Conservation (phyloP, 2,329 filamentous ascomycete genomes). For the Fusarium liriodendri region DNA sequence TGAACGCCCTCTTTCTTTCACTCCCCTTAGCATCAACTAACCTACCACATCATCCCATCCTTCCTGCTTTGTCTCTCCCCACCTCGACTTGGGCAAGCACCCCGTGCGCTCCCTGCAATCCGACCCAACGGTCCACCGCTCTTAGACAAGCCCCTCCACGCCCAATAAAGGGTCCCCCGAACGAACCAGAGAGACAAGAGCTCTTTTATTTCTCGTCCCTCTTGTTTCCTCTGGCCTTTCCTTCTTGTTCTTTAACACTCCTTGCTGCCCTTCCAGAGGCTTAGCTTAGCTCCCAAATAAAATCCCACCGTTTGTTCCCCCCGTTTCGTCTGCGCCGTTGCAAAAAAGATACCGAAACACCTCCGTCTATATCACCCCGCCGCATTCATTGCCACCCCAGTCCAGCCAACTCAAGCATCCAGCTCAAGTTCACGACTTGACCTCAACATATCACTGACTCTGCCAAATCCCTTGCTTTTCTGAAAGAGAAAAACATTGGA, state of each 20-base stretch:
- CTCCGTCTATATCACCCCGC: conserved; percentile 33
- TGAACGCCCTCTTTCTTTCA: not conserved
- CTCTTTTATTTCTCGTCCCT: conserved; percentile 13
- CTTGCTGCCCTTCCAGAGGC: conserved; percentile 29
- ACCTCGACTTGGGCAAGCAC: conserved; percentile 35
- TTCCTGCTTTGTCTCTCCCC: conserved; percentile 35
- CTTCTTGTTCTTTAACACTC: conserved; percentile 16
- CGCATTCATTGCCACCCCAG: conserved; percentile 33
- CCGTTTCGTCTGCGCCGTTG: conserved; percentile 23
- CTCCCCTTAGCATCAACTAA: not conserved
- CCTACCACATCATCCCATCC: not conserved
- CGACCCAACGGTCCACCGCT: conserved; percentile 46
- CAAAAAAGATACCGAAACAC: conserved; percentile 29
- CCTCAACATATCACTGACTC: conserved; percentile 8
- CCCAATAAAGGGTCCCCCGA: conserved; percentile 39
- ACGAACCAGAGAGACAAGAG: conserved; percentile 28
- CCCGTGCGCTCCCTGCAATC: conserved; percentile 42
- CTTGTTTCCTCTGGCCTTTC: conserved; percentile 12
- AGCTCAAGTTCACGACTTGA: conserved; percentile 7
- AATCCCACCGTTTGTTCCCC: conserved; percentile 32
- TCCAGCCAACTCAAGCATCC: conserved; percentile 5
- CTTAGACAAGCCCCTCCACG: conserved; percentile 43
- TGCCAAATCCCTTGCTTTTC: not conserved
- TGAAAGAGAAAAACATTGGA: not conserved
- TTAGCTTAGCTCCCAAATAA: conserved; percentile 44